phyloP scores from a whole-genome alignment of 1,284 basidiomycete species.

The Trametes pubescens region DNA sequence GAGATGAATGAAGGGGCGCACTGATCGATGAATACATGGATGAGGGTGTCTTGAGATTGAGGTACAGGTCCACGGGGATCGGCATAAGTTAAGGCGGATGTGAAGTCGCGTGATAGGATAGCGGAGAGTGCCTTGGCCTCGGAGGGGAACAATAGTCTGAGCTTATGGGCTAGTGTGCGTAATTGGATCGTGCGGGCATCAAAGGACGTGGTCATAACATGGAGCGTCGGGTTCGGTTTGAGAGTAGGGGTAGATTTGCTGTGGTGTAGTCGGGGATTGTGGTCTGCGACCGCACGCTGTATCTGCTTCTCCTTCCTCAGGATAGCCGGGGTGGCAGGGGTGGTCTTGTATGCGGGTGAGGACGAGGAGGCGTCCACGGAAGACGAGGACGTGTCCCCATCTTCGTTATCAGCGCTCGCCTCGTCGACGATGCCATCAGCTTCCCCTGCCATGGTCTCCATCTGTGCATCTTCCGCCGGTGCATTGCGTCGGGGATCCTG shows the following conservation, averaged over 20 bases:
- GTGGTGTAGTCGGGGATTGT: conserved; percentile 45
- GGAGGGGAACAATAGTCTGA: conserved; percentile 64
- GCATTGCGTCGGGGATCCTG: conserved; percentile 35
- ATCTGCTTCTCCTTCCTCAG: conserved; percentile 36
- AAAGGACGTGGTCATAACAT: conserved; percentile 46
- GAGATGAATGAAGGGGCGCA: conserved; percentile 43
- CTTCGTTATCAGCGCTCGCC: conserved; percentile 37
- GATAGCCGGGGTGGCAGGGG: conserved; percentile 46
- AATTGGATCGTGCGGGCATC: conserved; percentile 61
- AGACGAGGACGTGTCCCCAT: conserved; percentile 32
- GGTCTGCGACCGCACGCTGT: conserved; percentile 28
- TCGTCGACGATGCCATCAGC: conserved; percentile 33
- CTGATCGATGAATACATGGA: conserved; percentile 91
- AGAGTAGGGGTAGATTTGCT: conserved; percentile 54
- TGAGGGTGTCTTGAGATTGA: conserved; percentile 60
- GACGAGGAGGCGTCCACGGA: conserved; percentile 48
- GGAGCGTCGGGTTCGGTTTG: conserved; percentile 42
- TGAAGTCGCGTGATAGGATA: conserved; percentile 53
- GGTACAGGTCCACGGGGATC: conserved; percentile 62
- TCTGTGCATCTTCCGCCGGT: conserved; percentile 32
- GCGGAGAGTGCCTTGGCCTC: conserved; percentile 55
- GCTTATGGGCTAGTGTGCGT: conserved; percentile 60
- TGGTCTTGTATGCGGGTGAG: conserved; percentile 47
- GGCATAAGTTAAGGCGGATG: conserved; percentile 46
- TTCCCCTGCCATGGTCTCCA: conserved; percentile 24